Base-by-base conservation (phyloP, 2,329 filamentous ascomycete genomes). In the Ceratocystiopsis brevicomis region DNA sequence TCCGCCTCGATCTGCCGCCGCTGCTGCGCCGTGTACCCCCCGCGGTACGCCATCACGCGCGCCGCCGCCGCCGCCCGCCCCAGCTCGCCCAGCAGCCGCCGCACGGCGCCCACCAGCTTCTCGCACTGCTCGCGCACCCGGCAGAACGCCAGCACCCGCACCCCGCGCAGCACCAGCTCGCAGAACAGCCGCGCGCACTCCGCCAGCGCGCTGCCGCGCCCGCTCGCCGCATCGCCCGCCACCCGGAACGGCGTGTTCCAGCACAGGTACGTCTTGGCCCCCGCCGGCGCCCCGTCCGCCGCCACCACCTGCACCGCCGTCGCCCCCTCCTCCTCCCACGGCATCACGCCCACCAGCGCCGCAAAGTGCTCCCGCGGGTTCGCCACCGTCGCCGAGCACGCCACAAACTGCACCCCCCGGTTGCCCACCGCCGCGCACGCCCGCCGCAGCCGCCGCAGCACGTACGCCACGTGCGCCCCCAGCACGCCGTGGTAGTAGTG, bases 241-340 rank as follows among this genome's bases (percentile, higher is more conserved):
- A 95, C 88, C 57, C 86, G 92, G 59, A 76, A 94, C 0, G 90
- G 90, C 0, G 88, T 95, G 53, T 98, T 96, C 90, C 90, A 98
- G 59, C 87, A 96, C 8, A 98, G 56, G 45, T 96, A 96, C 54
- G 96, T 88, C 56, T 96, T 96, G 18, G 85, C 71, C 0, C 88
- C 85, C 6, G 85, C 85, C 0, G 90, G 90, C 0, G 87, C 94
- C 1, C 90, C 90, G 55, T 98, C 90, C 53, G 82, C 87, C 54
- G 95, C 86, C 1, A 88, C 80, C 38, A 96, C 60, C 45, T 70
- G 75, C 14, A 94, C 83, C 1, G 36, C 18, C 9, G 5, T 3
- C 3, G 6, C 37, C 13, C 12, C 4, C 9, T 17, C 9, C 16
- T 14, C 9, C 43, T 47, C 46, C 43, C 47, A 47, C 49, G 87